A percentile compares a stretch with the other conserved stretches of the same genome.
Evolutionary conservation across 768 basidiomycete species (phyloP).

Genomic region (Psilocybe cyanescens): DNA sequence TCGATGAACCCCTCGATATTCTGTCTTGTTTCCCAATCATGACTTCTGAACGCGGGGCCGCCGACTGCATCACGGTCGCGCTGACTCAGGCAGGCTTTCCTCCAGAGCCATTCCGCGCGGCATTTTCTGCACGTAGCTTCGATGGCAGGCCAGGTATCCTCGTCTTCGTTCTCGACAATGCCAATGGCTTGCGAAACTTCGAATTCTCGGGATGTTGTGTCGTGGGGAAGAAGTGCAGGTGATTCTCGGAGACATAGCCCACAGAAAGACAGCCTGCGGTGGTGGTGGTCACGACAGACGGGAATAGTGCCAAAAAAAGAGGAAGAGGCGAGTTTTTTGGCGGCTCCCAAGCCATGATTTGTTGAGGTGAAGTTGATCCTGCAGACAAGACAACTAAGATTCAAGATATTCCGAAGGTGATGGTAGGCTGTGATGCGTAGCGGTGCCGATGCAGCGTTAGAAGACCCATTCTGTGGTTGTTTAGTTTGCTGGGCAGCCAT

Average conservation of each 20-base stretch:
- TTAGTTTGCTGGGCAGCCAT: slow-evolving; percentile 45
- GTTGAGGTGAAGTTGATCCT: slow-evolving; percentile 65
- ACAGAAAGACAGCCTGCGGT: slow-evolving; percentile 56
- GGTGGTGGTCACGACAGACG: slow-evolving; percentile 69
- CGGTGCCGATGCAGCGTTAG: slow-evolving; percentile 34
- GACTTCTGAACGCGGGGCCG: slow-evolving; percentile 38
- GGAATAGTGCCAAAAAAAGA: slow-evolving; percentile 48
- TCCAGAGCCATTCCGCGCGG: slow-evolving; percentile 69
- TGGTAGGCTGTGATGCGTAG: slow-evolving; percentile 53
- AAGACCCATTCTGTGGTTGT: slow-evolving; percentile 34
- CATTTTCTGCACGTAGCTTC: slow-evolving; percentile 73
- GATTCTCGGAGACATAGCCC: slow-evolving; percentile 72
- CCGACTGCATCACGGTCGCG: slow-evolving; percentile 62
- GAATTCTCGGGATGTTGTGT: slow-evolving; percentile 23
- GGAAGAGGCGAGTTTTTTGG: slow-evolving; percentile 49
- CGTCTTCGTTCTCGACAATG: slow-evolving; percentile 74
- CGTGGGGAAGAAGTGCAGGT: slow-evolving; percentile 30
- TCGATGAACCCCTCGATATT: slow-evolving; percentile 75
- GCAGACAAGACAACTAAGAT: slow-evolving; percentile 65
- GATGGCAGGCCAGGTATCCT: slow-evolving; percentile 65
- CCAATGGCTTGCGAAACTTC: slow-evolving; percentile 38
- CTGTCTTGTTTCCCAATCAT: slow-evolving; percentile 72
- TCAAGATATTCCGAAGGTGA: slow-evolving; percentile 65
- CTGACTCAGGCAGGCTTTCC: slow-evolving; percentile 48
- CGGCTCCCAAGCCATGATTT: slow-evolving; percentile 51